These are phyloP conservation scores for Cubamyces lactineus DNA, from an alignment of 768 basidiomycete species.

Conservation along the genomic window DNA sequence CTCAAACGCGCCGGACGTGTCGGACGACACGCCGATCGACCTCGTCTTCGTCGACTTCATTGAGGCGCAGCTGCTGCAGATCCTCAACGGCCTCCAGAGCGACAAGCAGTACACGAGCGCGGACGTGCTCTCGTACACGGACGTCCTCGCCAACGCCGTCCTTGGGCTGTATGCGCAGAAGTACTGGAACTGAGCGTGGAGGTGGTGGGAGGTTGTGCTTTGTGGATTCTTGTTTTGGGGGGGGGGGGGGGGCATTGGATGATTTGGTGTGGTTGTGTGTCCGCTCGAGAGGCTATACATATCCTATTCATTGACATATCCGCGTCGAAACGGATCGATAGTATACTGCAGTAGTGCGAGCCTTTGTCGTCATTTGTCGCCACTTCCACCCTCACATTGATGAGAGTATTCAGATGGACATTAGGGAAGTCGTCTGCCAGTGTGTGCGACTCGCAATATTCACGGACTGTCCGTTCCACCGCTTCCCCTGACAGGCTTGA, in stretches of 20 bases:
- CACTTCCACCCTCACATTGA: too few species aligned
- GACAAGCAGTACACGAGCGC: conserved; percentile 49
- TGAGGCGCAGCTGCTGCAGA: conserved; percentile 48
- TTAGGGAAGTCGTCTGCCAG: too few species aligned
- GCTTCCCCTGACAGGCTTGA: too few species aligned
- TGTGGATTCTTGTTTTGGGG: neutral
- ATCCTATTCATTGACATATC: too few species aligned
- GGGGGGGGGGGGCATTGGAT: too few species aligned
- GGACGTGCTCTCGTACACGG: conserved; percentile 61
- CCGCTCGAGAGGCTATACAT: too few species aligned
- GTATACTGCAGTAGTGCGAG: too few species aligned
- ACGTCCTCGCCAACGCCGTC: conserved; percentile 51
- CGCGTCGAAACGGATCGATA: too few species aligned
- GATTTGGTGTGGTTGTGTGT: neutral
- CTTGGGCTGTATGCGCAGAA: conserved; percentile 60
- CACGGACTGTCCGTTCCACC: too few species aligned
- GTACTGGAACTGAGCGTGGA: conserved; percentile 34
- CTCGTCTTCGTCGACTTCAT: conserved; percentile 81
- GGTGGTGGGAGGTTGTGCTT: neutral
- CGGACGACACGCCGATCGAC: conserved; percentile 59
- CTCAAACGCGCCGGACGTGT: conserved; percentile 51
- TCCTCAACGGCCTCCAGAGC: conserved; percentile 60
- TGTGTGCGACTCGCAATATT: too few species aligned
- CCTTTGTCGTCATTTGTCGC: too few species aligned
- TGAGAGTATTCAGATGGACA: too few species aligned